Conservation (phyloP, 2,329 filamentous ascomycete species). For the Penicillium sp. region DNA sequence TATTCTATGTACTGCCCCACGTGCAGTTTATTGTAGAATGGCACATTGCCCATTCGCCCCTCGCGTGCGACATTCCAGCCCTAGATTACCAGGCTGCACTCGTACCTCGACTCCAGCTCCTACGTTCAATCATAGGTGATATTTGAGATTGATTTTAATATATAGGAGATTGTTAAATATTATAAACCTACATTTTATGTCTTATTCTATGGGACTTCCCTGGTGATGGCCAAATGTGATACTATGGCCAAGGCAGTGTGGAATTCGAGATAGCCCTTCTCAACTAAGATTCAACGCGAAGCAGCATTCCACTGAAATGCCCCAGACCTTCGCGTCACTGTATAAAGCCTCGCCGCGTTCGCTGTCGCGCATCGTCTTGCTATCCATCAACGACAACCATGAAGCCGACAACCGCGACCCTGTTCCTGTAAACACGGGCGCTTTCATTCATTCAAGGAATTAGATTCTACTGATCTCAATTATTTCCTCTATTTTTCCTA, state of each 20-base stretch:
- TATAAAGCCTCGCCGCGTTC: slow-evolving; percentile 12
- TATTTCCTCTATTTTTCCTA: neutral
- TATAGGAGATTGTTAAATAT: neutral
- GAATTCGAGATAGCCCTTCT: slow-evolving; percentile 12
- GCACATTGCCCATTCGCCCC: neutral
- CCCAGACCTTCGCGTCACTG: slow-evolving; percentile 4
- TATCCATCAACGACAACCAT: neutral
- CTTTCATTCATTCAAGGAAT: neutral
- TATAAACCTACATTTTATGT: neutral
- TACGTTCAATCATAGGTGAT: neutral
- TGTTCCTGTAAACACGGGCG: slow-evolving; percentile 1
- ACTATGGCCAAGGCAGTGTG: slow-evolving; percentile 3
- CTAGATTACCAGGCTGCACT: neutral
- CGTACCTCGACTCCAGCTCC: neutral
- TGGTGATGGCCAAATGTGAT: too few relatives aligned
- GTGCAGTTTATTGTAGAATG: neutral
- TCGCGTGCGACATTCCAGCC: neutral
- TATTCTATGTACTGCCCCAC: neutral
- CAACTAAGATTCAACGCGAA: slow-evolving; percentile 8
- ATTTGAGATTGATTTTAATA: too few relatives aligned
- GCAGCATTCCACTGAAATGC: slow-evolving; percentile 14
- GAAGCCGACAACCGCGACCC: slow-evolving; percentile 6
- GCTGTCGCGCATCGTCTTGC: slow-evolving; percentile 1
- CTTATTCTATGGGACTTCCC: neutral
- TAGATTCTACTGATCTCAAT: neutral